These are phyloP conservation scores for Harringtonia lauricola DNA, from an alignment of 2,329 filamentous ascomycete genomes.

Conservation along the genomic window DNA sequence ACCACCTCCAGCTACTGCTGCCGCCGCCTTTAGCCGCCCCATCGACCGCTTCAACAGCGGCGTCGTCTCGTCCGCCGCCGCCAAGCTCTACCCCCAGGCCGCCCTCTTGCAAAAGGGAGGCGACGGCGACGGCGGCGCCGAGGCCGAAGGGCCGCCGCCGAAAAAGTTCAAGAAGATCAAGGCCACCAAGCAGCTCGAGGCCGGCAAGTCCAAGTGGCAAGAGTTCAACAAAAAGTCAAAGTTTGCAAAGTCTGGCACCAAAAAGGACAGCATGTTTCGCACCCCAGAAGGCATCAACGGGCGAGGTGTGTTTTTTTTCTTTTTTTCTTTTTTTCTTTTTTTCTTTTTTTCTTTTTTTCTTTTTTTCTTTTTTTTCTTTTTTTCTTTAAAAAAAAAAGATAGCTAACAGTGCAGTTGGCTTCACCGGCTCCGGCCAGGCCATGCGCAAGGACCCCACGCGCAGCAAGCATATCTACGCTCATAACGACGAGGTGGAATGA, in stretches of 20 bases:
- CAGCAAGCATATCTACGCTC: constrained; percentile 75
- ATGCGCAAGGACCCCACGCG: constrained; percentile 89
- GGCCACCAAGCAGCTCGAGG: constrained; percentile 83
- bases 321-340: not conserved
- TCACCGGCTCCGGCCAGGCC: constrained; percentile 86
- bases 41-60: constrained; percentile 24
- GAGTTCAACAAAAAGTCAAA: constrained; percentile 77
- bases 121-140: constrained; percentile 32
- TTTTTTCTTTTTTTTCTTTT: not conserved
- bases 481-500: constrained; percentile 63
- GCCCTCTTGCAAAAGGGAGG: constrained; percentile 45
- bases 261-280: constrained; percentile 96
- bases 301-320: constrained; percentile 51
- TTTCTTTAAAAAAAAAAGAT: not conserved
- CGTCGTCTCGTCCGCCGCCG: constrained; percentile 43
- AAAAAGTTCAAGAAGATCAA: constrained; percentile 84
- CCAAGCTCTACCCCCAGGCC: constrained; percentile 44
- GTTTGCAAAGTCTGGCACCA: constrained; percentile 47
- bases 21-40: constrained; percentile 10
- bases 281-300: constrained; percentile 79
- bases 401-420: constrained; percentile 58
- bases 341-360: not conserved
- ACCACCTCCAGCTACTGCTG: constrained; percentile 13
- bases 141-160: constrained; percentile 61
- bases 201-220: constrained; percentile 87